Percentiles rank a stretch among this genome's conserved stretches.
Conservation (phyloP, 345 rosid genomes). For the Salix udensis region DNA sequence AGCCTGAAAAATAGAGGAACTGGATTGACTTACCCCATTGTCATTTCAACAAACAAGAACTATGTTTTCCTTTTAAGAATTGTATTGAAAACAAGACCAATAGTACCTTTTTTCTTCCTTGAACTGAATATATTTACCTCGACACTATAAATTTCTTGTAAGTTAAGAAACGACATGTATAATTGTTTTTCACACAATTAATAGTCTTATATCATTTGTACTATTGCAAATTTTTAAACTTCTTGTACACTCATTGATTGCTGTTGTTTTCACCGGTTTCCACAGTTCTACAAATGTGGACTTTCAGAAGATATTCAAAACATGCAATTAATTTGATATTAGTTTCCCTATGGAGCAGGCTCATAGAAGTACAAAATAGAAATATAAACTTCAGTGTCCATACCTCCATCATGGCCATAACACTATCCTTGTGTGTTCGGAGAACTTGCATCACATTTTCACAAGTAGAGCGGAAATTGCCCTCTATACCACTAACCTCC, state of each 20-base stretch:
- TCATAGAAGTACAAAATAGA: background rate
- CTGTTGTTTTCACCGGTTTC: background rate
- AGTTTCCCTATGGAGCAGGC: background rate
- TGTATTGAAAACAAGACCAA: background rate
- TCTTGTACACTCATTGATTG: background rate
- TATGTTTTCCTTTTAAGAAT: background rate
- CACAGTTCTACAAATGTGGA: background rate
- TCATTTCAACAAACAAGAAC: background rate
- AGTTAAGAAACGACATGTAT: background rate
- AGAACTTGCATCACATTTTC: conserved; percentile 98
- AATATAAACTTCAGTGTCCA: conserved; percentile 2
- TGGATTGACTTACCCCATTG: conserved; percentile 2
- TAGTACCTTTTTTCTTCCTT: background rate
- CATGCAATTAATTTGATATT: background rate
- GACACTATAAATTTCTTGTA: background rate
- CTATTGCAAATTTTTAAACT: background rate
- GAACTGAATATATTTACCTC: background rate
- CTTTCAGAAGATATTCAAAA: background rate
- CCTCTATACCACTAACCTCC: conserved; percentile 99
- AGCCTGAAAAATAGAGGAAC: conserved; percentile 49
- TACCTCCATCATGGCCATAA: conserved; percentile 99
- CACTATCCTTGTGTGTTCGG: conserved; percentile 82
- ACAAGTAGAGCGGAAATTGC: conserved; percentile 87
- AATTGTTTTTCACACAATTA: background rate
- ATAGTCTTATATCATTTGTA: background rate